phyloP scores from a whole-genome alignment of 148 eudicot species.

The Silene uniflora region DNA sequence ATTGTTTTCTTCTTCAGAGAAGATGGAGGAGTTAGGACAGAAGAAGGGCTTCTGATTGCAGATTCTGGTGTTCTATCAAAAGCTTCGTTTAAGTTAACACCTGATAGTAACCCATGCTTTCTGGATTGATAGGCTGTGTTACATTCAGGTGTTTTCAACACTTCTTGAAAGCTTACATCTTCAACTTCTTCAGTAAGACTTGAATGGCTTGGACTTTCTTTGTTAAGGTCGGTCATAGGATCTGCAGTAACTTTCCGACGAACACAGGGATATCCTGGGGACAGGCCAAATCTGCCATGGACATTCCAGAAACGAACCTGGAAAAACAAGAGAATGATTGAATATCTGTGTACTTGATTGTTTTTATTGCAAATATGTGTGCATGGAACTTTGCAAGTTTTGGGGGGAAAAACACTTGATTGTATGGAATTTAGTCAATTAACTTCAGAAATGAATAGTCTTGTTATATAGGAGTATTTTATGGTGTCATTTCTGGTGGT shows the following conservation, averaged over 20 bases:
- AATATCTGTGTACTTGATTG: neutral
- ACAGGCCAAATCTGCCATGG: constrained; percentile 50
- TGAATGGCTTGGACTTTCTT: constrained; percentile 29
- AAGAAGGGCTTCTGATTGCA: constrained; percentile 66
- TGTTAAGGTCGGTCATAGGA: constrained; percentile 39
- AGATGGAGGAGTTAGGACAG: constrained; percentile 75
- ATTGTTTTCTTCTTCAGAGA: constrained; percentile 83
- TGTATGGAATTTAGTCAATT: neutral
- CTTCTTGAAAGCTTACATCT: constrained; percentile 20
- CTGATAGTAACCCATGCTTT: constrained; percentile 27
- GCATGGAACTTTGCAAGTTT: no score
- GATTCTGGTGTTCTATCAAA: constrained; percentile 62
- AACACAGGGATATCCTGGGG: constrained; percentile 48
- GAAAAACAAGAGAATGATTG: neutral
- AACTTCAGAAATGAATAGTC: neutral
- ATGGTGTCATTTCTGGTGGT: neutral
- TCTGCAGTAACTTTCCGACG: constrained; percentile 50
- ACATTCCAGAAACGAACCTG: constrained; percentile 86
- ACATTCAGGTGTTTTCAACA: constrained; percentile 38
- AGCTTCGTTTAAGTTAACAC: constrained; percentile 32
- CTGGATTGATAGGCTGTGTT: constrained; percentile 47
- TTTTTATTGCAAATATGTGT: neutral
- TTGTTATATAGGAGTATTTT: neutral
- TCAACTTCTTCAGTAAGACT: constrained; percentile 21
- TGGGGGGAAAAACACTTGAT: no score